Evolutionary conservation across 208 protist species (phyloP).

Genomic region (Leishmania amazonensis): DNA sequence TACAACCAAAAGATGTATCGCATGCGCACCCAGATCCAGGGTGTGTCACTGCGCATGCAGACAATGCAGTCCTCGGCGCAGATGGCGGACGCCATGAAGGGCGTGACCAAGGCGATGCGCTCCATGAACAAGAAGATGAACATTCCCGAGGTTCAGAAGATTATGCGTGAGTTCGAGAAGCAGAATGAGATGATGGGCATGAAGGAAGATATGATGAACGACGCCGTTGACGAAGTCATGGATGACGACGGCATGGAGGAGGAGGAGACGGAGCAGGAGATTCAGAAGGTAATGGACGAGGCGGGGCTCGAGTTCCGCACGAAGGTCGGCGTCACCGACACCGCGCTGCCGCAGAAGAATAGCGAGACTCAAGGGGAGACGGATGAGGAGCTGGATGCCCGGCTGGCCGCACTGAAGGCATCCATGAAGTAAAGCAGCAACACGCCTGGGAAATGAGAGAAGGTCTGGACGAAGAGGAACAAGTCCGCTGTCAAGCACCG

Average conservation of each 20-base stretch:
- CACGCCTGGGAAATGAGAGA: neutral
- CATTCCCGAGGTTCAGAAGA: constrained; percentile 96
- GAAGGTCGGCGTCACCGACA: constrained; percentile 71
- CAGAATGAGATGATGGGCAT: constrained; percentile 98
- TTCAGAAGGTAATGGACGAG: constrained; percentile 93
- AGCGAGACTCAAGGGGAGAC: constrained; percentile 51
- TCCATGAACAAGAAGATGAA: constrained; percentile 98
- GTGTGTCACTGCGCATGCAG: constrained; percentile 95
- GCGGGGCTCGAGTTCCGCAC: constrained; percentile 87
- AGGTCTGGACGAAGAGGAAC: neutral
- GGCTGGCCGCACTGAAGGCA: constrained; percentile 77
- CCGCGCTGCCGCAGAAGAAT: constrained; percentile 46
- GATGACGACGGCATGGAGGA: constrained; percentile 93
- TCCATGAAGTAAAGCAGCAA: constrained; percentile 65
- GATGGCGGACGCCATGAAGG: constrained; percentile 93
- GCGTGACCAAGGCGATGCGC: constrained; percentile 90
- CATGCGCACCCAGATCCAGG: constrained; percentile 97
- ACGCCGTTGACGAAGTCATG: constrained; percentile 93
- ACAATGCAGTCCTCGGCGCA: constrained; percentile 92
- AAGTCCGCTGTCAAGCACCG: neutral
- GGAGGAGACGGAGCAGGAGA: constrained; percentile 89
- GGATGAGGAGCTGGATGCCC: constrained; percentile 84
- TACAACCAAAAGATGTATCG: constrained; percentile 97
- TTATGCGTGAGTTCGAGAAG: constrained; percentile 99
- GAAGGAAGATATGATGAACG: constrained; percentile 99